A percentile compares a stretch with the other conserved stretches of the same genome.
phyloP scores from a whole-genome alignment of 129 eudicot species.

The Pulicaria dysenterica region DNA sequence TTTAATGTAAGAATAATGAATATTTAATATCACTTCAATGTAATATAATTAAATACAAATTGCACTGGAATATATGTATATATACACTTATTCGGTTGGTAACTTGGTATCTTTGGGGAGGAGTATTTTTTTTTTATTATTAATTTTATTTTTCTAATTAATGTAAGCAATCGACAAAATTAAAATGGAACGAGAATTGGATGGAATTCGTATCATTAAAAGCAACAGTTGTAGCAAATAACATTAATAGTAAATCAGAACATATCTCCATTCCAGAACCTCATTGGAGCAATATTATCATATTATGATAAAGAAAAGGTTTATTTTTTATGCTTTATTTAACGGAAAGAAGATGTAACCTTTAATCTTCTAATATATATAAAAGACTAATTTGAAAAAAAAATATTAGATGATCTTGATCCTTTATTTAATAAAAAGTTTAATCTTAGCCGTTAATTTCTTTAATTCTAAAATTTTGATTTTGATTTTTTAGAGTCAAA shows the following conservation, averaged over 20 bases:
- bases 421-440: too few species aligned
- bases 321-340: conserved; percentile 4
- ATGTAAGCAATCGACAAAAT: conserved; percentile 24
- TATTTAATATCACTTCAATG: conserved; percentile 36
- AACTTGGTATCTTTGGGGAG: conserved; percentile 21
- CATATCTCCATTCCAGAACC: conserved; percentile 32
- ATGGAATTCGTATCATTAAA: conserved; percentile 16
- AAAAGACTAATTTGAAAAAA: too few species aligned
- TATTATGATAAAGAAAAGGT: conserved; percentile 2
- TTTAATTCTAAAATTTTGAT: too few species aligned
- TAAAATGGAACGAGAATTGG: conserved; percentile 21
- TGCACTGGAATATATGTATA: conserved; percentile 27
- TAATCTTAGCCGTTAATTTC: too few species aligned
- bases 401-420: too few species aligned
- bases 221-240: conserved; percentile 15
- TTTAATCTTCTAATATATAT: too few species aligned
- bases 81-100: conserved; percentile 27
- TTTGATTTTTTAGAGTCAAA: too few species aligned
- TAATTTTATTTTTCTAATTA: not conserved
- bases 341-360: too few species aligned
- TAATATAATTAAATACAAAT: conserved; percentile 21
- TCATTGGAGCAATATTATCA: conserved; percentile 27
- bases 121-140: not conserved
- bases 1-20: conserved; percentile 37
- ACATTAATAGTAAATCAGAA: conserved; percentile 24